Base-by-base conservation (phyloP, 805 yeast species). In the Ogataea nakhonphanomensis region DNA sequence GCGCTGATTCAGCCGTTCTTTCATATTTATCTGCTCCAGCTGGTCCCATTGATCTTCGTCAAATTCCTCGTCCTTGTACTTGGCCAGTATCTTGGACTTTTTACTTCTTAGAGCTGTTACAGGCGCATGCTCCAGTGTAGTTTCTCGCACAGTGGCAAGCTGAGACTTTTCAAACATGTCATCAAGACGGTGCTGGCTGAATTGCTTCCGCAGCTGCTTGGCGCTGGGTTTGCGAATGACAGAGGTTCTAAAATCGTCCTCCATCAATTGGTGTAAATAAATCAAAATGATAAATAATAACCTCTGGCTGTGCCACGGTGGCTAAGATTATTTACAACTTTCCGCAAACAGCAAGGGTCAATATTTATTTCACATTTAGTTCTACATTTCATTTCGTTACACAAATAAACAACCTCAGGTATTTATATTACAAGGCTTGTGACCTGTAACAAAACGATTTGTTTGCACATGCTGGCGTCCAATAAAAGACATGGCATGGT, bases 131-230 rank as follows among this genome's bases (percentile, higher is more conserved):
- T 47, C 48, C 11, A 35, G 39, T 12, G 53, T 51, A 10, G 36
- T 36, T 35, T 57, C 62, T 23, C 51, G 48, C 2, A 55, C 62
- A 8, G 57, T 50, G 1, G 60, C 54, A 6, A 57, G 39, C 24
- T 35, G 37, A 30, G 36, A 17, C 32, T 36, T 37, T n/a, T 39
- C 48, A 41, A 48, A 48, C 41, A 48, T 17, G 30, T 48, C 52
- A 14, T 38, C 41, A 15, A 48, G 39, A 13, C 43, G 30, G 28
- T 44, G 42, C 25, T 48, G 44, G 25, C 41, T 35, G n/a, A 48
- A 43, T 29, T 45, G 48, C n/a, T 43, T 39, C 25, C 42, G 37
- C 21, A 39, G 9, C 28, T 43, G 43, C 7, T 37, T 31, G 5
- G 39, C 36, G 25, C 41, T 37, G 6, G 49, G 29, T 24, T 41